Evolutionary conservation across 1,284 basidiomycete species (phyloP).

Genomic region (Cryptococcus deneoformans): DNA sequence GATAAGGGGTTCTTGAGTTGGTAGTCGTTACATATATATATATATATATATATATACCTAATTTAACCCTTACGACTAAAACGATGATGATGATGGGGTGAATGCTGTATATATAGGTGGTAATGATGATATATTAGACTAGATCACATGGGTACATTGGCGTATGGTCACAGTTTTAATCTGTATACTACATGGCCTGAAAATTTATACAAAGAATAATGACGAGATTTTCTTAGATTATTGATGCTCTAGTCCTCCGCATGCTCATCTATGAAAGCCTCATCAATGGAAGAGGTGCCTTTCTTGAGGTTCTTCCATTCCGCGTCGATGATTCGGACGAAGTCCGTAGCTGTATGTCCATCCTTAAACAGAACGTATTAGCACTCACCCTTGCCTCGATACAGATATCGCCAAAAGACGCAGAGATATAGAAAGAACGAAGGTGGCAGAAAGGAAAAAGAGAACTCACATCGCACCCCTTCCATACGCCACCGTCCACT

Average conservation of each 20-base stretch:
- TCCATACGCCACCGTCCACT: slow-evolving; percentile 69
- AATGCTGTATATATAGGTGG: too few species aligned
- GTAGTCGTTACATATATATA: slow-evolving; percentile 12
- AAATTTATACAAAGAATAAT: too few species aligned
- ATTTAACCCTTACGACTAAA: not conserved
- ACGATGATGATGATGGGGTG: not conserved
- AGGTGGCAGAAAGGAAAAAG: slow-evolving; percentile 1
- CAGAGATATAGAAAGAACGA: not conserved
- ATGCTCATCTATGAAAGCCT: not conserved
- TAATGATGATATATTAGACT: too few species aligned
- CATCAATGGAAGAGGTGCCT: not conserved
- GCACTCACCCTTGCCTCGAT: not conserved
- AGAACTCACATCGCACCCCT: slow-evolving; percentile 70
- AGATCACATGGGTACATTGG: too few species aligned
- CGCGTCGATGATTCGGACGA: slow-evolving; percentile 71
- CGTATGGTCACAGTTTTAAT: too few species aligned
- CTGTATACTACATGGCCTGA: too few species aligned
- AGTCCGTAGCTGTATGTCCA: slow-evolving; percentile 69
- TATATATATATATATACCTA: not conserved
- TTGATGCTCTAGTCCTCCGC: not conserved
- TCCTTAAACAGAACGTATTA: slow-evolving; percentile 52
- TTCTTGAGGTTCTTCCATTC: slow-evolving; percentile 53
- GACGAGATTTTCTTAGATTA: not conserved
- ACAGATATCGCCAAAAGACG: not conserved
- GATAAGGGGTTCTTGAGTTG: slow-evolving; percentile 28